phyloP scores from a whole-genome alignment of 331 rosid species.

The Stylosanthes scabra region DNA sequence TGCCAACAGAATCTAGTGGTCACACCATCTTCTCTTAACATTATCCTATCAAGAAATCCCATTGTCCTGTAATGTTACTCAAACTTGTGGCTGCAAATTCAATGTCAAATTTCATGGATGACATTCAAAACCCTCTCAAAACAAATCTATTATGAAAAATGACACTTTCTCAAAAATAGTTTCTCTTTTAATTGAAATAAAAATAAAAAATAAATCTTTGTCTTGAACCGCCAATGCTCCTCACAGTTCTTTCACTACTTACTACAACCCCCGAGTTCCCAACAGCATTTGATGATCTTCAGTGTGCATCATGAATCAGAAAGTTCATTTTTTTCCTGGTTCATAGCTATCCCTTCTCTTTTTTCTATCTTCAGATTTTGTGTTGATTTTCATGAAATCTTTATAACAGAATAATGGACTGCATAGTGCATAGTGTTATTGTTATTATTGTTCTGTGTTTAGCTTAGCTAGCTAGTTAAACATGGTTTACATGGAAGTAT shows the following conservation, averaged over 20 bases:
- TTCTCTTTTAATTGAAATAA: background rate
- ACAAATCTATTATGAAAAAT: constrained; percentile 1
- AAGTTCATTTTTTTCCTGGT: constrained; percentile 34
- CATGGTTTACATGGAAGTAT: constrained; percentile 65
- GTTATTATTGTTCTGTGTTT: background rate
- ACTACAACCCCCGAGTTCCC: constrained; percentile 14
- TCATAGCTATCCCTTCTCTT: constrained; percentile 34
- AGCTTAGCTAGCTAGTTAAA: constrained; percentile 29
- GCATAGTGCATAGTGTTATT: background rate
- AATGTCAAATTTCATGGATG: constrained; percentile 52
- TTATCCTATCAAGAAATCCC: constrained; percentile 72
- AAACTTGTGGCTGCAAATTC: constrained; percentile 43
- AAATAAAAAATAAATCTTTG: background rate
- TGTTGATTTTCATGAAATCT: constrained; percentile 26
- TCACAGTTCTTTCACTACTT: background rate
- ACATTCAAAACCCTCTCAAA: constrained; percentile 47
- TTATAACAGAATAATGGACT: constrained; percentile 29
- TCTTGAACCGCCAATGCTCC: constrained; percentile 37
- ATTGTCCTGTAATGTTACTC: constrained; percentile 40
- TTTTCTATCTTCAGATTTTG: constrained; percentile 21
- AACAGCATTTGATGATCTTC: background rate
- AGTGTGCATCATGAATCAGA: constrained; percentile 16
- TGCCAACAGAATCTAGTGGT: constrained; percentile 39
- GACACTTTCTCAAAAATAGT: background rate
- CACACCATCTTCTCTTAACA: constrained; percentile 39